Base-by-base conservation (phyloP, 2,329 filamentous ascomycete species). In the Neonectria sp. region DNA sequence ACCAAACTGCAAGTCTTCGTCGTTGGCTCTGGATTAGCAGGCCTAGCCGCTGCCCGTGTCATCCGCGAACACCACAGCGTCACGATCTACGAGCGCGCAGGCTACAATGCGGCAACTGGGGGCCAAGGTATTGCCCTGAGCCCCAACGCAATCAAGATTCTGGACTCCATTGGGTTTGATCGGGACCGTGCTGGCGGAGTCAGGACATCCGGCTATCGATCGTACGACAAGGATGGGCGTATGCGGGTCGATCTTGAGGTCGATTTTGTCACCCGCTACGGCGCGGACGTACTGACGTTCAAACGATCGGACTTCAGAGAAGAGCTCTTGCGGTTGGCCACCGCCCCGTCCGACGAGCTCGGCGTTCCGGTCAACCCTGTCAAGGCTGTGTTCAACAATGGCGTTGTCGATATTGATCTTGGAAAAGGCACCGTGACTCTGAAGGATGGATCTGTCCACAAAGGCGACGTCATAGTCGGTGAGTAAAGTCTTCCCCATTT, bases 91-190 rank as follows among this genome's bases (percentile, higher is more conserved):
- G 37, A 43, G 37, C 37, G 37, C 37, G 37, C 37, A 43, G 37
- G 37, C 37, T 43, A 43, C 37, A 43, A 43, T 43, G 37, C 37
- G 37, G 37, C 37, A 43, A 43, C 33, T 35, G 21, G 33, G 33
- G 33, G 33, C 33, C 37, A 43, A 43, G 37, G 37, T 15, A 43
- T 13, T 43, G 37, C 37, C 37, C 17, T 43, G 37, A 17, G 5
- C 37, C 37, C 37, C 13, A 43, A 17, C 8, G 37, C 37, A 43
- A 43, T 43, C 37, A 43, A 43, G 37, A 43, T 43, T 43, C 37
- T 43, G 37, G 37, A 43, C 37, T 43, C 37, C 37, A 43, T 43
- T 43, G 37, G 37, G 37, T 43, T 43, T 43, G 37, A 43, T 43
- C 37, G 37, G 37, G 37, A 43, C 37, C 37, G 37, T 43, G 37